These are phyloP conservation scores for Fusarium protoensiforme DNA, from an alignment of 2,329 filamentous ascomycete genomes.

Conservation along the genomic window DNA sequence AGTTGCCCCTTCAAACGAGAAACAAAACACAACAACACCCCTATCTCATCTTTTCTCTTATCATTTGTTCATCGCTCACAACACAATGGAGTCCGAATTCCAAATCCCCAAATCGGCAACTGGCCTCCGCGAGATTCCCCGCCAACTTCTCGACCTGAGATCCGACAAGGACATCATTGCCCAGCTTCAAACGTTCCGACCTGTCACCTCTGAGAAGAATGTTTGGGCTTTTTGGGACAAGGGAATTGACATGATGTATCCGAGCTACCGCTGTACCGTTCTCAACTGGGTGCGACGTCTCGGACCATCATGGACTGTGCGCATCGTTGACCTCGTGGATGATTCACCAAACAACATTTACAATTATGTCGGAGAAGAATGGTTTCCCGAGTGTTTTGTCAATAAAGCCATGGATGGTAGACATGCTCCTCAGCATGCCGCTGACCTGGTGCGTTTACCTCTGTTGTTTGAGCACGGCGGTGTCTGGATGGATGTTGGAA, in stretches of 20 bases:
- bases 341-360: slow-evolving; percentile 52
- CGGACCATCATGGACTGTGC: slow-evolving; percentile 53
- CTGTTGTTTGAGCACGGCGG: slow-evolving; percentile 55
- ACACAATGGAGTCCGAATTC: slow-evolving; percentile 15
- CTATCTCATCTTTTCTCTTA: too few relatives aligned
- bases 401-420: slow-evolving; percentile 53
- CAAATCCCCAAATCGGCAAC: slow-evolving; percentile 10
- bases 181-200: slow-evolving; percentile 42
- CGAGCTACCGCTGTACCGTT: slow-evolving; percentile 51
- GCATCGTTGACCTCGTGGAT: slow-evolving; percentile 50
- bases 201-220: slow-evolving; percentile 55
- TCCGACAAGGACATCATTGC: slow-evolving; percentile 47
- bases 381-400: slow-evolving; percentile 40
- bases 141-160: slow-evolving; percentile 38
- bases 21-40: neutral
- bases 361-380: slow-evolving; percentile 46
- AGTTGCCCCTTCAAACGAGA: neutral
- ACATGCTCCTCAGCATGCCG: slow-evolving; percentile 55
- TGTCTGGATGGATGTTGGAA: slow-evolving; percentile 56
- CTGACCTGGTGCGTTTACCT: slow-evolving; percentile 59
- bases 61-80: too few relatives aligned
- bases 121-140: slow-evolving; percentile 13
- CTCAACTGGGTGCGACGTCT: slow-evolving; percentile 56
- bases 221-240: slow-evolving; percentile 59
- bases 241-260: slow-evolving; percentile 50